These are phyloP conservation scores for Nigrograna mackinnonii DNA, from an alignment of 2,329 filamentous ascomycete genomes.

Conservation along the genomic window DNA sequence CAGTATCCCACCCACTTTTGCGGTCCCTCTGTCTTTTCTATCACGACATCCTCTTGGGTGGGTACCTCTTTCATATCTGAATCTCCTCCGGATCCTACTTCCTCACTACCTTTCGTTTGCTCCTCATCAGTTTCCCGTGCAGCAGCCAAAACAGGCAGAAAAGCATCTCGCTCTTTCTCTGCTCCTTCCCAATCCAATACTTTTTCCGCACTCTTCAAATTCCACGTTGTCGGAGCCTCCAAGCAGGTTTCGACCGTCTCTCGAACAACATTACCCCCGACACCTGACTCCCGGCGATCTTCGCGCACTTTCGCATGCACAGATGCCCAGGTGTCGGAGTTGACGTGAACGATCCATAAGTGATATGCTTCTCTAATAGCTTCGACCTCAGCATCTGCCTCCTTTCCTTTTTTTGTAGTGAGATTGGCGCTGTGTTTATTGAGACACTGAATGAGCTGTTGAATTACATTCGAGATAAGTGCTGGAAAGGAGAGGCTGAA, in stretches of 20 bases:
- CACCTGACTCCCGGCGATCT: too few relatives aligned
- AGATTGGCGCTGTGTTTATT: too few relatives aligned
- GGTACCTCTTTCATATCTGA: background rate
- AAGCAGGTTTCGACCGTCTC: slow-evolving; percentile 30
- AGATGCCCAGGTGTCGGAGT: too few relatives aligned
- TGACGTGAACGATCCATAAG: slow-evolving; percentile 54
- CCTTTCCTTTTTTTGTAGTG: background rate
- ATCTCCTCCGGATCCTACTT: background rate
- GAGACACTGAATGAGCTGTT: background rate
- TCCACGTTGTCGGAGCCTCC: slow-evolving; percentile 41
- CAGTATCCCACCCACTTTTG: slow-evolving; percentile 35
- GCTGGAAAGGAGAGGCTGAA: slow-evolving; percentile 34
- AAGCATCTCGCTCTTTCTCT: slow-evolving; percentile 11
- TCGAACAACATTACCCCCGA: slow-evolving; percentile 2
- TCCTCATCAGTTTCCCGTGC: slow-evolving; percentile 14
- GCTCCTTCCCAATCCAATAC: slow-evolving; percentile 28
- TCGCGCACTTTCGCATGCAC: too few relatives aligned
- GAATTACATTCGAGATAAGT: background rate
- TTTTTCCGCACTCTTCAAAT: slow-evolving; percentile 35
- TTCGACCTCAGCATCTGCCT: slow-evolving; percentile 18
- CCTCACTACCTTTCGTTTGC: slow-evolving; percentile 3
- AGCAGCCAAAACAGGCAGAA: slow-evolving; percentile 35
- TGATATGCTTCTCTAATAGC: slow-evolving; percentile 47
- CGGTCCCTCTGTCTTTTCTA: slow-evolving; percentile 23
- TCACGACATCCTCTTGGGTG: slow-evolving; percentile 2